Evolutionary conservation across 2,329 filamentous ascomycete genomes (phyloP).

Genomic region (Diaporthe nobilis): DNA sequence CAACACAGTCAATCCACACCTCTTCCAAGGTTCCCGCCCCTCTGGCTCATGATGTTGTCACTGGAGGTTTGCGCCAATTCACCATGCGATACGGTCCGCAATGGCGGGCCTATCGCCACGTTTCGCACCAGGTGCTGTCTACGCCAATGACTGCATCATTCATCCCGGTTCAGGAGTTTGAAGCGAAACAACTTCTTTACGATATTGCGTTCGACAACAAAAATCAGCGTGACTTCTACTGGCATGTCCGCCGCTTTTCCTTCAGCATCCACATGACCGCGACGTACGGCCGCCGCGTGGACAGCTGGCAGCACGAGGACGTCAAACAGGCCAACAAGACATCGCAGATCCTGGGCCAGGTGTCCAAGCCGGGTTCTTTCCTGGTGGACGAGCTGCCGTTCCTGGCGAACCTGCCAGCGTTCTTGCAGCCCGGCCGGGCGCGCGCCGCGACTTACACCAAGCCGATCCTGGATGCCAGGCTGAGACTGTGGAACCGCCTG

Average conservation of each 20-base stretch:
- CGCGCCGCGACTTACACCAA: slow-evolving; percentile 24
- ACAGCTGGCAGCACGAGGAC: slow-evolving; percentile 46
- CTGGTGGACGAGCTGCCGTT: slow-evolving; percentile 47
- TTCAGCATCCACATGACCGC: slow-evolving; percentile 50
- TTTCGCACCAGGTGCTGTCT: slow-evolving; percentile 56
- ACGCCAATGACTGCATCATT: slow-evolving; percentile 54
- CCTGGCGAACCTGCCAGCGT: slow-evolving; percentile 45
- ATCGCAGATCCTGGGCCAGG: slow-evolving; percentile 43
- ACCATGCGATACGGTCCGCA: slow-evolving; percentile 57
- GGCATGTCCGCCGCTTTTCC: slow-evolving; percentile 50
- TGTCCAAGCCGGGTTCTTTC: slow-evolving; percentile 46
- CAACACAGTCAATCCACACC: slow-evolving; percentile 48
- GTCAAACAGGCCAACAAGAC: slow-evolving; percentile 45
- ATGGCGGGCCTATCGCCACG: slow-evolving; percentile 56
- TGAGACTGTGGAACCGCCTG: slow-evolving; percentile 15
- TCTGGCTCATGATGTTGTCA: slow-evolving; percentile 55
- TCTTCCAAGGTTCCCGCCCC: slow-evolving; percentile 55
- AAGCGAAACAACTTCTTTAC: slow-evolving; percentile 59
- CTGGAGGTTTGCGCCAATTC: slow-evolving; percentile 56
- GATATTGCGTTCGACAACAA: slow-evolving; percentile 55
- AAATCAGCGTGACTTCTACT: slow-evolving; percentile 48
- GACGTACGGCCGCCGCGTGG: slow-evolving; percentile 47
- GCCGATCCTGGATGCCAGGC: slow-evolving; percentile 22
- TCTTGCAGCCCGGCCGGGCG: slow-evolving; percentile 46
- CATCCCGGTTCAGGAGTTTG: slow-evolving; percentile 60